These are phyloP conservation scores for Plectosphaerella sp. DNA, from an alignment of 2,329 filamentous ascomycete genomes.

Conservation along the genomic window DNA sequence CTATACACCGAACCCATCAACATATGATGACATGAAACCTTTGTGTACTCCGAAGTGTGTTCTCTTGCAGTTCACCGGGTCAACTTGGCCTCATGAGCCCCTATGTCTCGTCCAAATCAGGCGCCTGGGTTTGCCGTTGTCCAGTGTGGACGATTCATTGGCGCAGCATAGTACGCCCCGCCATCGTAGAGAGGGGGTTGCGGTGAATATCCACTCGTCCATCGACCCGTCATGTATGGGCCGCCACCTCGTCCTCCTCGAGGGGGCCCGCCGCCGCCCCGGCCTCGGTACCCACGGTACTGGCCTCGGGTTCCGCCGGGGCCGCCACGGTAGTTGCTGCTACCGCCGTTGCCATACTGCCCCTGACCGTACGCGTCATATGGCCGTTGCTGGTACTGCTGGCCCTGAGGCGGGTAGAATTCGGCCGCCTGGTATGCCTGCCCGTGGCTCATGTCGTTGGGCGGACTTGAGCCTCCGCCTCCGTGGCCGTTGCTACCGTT, in stretches of 20 bases:
- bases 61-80: too few relatives aligned
- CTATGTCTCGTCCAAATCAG: not conserved
- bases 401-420: not conserved
- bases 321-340: slow-evolving; percentile 1
- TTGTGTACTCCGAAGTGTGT: too few relatives aligned
- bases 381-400: not conserved
- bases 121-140: not conserved
- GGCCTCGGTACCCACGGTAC: slow-evolving; percentile 1
- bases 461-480: too few relatives aligned
- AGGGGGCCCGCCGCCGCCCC: not conserved
- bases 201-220: not conserved
- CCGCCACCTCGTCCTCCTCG: not conserved
- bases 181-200: not conserved
- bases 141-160: slow-evolving; percentile 6
- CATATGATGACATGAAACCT: too few relatives aligned
- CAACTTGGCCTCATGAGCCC: too few relatives aligned
- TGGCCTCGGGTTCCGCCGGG: slow-evolving; percentile 2
- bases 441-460: not conserved
- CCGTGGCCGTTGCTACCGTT: not conserved
- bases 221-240: slow-evolving; percentile 1
- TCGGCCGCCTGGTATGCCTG: not conserved
- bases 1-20: too few relatives aligned
- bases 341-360: slow-evolving; percentile 2
- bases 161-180: not conserved
- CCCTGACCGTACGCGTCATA: not conserved